These are phyloP conservation scores for Primulina huaijiensis DNA, from an alignment of 257 asterid genomes.

Conservation along the genomic window DNA sequence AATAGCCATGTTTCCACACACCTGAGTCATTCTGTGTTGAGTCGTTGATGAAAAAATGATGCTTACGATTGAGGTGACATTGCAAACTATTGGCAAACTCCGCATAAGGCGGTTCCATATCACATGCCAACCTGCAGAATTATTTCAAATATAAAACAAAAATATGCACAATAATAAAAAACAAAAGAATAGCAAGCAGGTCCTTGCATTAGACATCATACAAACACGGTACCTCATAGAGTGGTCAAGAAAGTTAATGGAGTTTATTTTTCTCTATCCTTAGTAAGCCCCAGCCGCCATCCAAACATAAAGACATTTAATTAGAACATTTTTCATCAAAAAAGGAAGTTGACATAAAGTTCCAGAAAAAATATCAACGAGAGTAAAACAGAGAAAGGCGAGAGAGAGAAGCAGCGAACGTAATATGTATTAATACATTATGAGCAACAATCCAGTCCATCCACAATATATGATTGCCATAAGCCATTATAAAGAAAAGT, in stretches of 20 bases:
- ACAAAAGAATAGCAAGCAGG: not conserved
- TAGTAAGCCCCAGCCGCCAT: not conserved
- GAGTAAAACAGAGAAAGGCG: not conserved
- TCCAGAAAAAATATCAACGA: not conserved
- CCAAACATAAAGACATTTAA: not conserved
- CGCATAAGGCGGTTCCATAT: slow-evolving; percentile 80
- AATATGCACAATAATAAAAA: not conserved
- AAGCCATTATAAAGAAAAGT: not conserved
- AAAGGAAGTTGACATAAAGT: not conserved
- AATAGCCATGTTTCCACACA: slow-evolving; percentile 8
- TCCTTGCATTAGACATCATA: too few species aligned
- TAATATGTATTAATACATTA: too few species aligned
- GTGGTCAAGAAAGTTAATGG: too few species aligned
- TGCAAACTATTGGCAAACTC: slow-evolving; percentile 68
- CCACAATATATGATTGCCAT: slow-evolving; percentile 5
- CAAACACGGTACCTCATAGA: too few species aligned
- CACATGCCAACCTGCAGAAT: slow-evolving; percentile 63
- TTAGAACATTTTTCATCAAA: not conserved
- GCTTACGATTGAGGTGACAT: slow-evolving; percentile 65
- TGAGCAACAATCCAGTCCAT: not conserved
- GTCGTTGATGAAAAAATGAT: not conserved
- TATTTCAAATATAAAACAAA: slow-evolving; percentile 21
- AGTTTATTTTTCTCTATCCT: too few species aligned
- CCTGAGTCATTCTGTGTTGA: slow-evolving; percentile 13
- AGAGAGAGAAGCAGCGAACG: not conserved